A percentile compares a stretch with the other conserved stretches of the same genome.
Conservation (phyloP, 345 rosid species). For the Odontarrhena argentea region DNA sequence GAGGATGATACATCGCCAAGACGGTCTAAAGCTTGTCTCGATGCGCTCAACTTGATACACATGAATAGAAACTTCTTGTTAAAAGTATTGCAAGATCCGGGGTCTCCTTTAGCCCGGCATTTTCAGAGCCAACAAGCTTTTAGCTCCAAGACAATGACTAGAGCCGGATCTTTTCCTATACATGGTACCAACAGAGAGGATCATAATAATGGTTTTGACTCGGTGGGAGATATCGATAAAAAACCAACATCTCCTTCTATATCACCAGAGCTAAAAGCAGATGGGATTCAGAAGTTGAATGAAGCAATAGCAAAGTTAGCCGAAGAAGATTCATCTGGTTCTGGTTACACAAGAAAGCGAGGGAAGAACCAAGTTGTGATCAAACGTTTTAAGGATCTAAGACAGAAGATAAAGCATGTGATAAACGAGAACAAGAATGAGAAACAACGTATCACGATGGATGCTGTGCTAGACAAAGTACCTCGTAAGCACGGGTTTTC, state of each 20-base stretch:
- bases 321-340: constrained; percentile 41
- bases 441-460: constrained; percentile 72
- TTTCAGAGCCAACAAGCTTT: constrained; percentile 47
- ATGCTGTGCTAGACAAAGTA: constrained; percentile 76
- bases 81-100: constrained; percentile 54
- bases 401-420: constrained; percentile 65
- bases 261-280: constrained; percentile 41
- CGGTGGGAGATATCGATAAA: constrained; percentile 31
- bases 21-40: constrained; percentile 49
- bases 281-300: constrained; percentile 41
- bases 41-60: constrained; percentile 56
- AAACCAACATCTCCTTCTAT: constrained; percentile 42
- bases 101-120: constrained; percentile 55
- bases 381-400: constrained; percentile 68
- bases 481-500: constrained; percentile 62
- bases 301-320: constrained; percentile 34
- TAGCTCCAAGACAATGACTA: constrained; percentile 40
- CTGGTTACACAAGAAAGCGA: constrained; percentile 42
- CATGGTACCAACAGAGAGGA: constrained; percentile 35
- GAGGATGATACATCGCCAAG: constrained; percentile 37
- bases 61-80: constrained; percentile 56
- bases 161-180: constrained; percentile 54
- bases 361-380: constrained; percentile 49
- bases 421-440: constrained; percentile 62
- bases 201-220: constrained; percentile 29